These are phyloP conservation scores for Rhizopus arrhizus DNA, from an alignment of 371 early-diverging fungal genomes.

Conservation along the genomic window DNA sequence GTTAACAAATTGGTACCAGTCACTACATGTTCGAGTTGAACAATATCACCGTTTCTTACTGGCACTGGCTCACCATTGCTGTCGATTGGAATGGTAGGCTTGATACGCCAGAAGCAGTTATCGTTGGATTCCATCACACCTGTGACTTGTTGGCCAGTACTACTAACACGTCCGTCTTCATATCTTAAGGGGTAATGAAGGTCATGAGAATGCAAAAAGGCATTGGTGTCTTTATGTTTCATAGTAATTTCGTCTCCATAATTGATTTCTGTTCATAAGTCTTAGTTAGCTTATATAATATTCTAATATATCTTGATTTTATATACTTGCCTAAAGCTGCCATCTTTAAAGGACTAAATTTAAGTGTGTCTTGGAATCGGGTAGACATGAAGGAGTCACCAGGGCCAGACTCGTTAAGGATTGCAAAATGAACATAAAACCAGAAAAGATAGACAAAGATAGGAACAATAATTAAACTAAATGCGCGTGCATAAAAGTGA, in stretches of 20 bases:
- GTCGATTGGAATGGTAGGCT: constrained; percentile 51
- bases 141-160: constrained; percentile 94
- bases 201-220: constrained; percentile 83
- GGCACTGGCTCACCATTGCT: constrained; percentile 22
- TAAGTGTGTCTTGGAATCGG: constrained; percentile 86
- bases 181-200: constrained; percentile 88
- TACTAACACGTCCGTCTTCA: constrained; percentile 90
- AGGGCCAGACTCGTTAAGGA: constrained; percentile 80
- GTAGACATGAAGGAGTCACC: constrained; percentile 94
- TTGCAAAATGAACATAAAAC: constrained; percentile 84
- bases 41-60: constrained; percentile 65
- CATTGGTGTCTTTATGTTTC: constrained; percentile 73
- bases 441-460: constrained; percentile 70
- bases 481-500: constrained; percentile 67
- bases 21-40: constrained; percentile 70
- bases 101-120: constrained; percentile 86
- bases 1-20: constrained; percentile 80
- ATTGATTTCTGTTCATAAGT: constrained; percentile 58
- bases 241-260: constrained; percentile 83
- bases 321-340: constrained; percentile 46
- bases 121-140: constrained; percentile 69
- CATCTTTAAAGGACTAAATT: constrained; percentile 74
- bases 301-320: neutral
- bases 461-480: constrained; percentile 81
- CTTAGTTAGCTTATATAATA: neutral